phyloP scores from a whole-genome alignment of 2,329 filamentous ascomycete species.

The Pseudocercospora vitis region DNA sequence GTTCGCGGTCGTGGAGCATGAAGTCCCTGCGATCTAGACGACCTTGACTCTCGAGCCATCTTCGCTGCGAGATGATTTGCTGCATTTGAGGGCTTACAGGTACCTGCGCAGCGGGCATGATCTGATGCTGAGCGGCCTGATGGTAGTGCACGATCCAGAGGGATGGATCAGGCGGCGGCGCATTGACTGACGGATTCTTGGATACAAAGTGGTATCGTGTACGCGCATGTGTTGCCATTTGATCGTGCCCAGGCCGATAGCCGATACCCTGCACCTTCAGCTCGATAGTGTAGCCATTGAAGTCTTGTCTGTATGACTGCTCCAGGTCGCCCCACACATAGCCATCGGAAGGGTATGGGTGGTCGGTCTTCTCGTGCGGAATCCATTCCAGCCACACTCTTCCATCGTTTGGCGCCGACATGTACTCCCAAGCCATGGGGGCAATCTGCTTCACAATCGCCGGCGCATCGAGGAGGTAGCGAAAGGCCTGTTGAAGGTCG shows the following conservation, averaged over 20 bases:
- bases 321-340: slow-evolving; percentile 88
- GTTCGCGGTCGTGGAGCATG: slow-evolving; percentile 83
- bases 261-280: slow-evolving; percentile 81
- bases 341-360: slow-evolving; percentile 83
- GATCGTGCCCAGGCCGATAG: slow-evolving; percentile 71
- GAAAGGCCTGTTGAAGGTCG: slow-evolving; percentile 73
- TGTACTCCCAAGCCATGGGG: slow-evolving; percentile 90
- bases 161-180: slow-evolving; percentile 71
- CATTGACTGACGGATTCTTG: slow-evolving; percentile 68
- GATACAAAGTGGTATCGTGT: slow-evolving; percentile 81
- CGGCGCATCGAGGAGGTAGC: slow-evolving; percentile 80
- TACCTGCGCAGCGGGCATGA: slow-evolving; percentile 68
- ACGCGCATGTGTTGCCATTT: slow-evolving; percentile 72
- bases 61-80: slow-evolving; percentile 60
- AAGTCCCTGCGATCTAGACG: slow-evolving; percentile 89
- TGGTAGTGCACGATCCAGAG: slow-evolving; percentile 93
- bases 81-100: slow-evolving; percentile 61
- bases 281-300: slow-evolving; percentile 75
- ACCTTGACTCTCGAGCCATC: slow-evolving; percentile 67
- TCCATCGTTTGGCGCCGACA: slow-evolving; percentile 78
- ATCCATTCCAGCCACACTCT: slow-evolving; percentile 87
- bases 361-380: slow-evolving; percentile 67
- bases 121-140: slow-evolving; percentile 70
- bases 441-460: slow-evolving; percentile 81
- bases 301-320: slow-evolving; percentile 71